A percentile compares a stretch with the other conserved stretches of the same genome.
phyloP scores from a whole-genome alignment of 2,329 filamentous ascomycete genomes.

The Fusarium mangiferae region DNA sequence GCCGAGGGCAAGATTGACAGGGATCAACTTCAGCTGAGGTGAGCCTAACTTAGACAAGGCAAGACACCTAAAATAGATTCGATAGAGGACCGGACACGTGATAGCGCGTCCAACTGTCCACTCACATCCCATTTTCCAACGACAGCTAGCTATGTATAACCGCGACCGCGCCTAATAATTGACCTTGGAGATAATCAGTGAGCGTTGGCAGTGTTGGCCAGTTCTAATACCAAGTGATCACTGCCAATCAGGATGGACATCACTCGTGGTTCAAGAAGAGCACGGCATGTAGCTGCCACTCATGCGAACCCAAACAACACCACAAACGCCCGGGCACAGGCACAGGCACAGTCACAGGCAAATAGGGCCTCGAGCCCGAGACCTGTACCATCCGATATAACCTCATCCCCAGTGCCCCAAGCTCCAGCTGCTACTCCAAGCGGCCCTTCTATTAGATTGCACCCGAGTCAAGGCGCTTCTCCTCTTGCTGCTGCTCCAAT shows the following conservation, averaged over 20 bases:
- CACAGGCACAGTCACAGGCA: neutral
- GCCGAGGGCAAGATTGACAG: neutral
- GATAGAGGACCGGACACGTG: constrained; percentile 25
- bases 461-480: constrained; percentile 25
- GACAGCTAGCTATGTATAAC: neutral
- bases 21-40: neutral
- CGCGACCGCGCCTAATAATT: constrained; percentile 32
- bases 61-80: neutral
- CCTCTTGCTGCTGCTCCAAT: constrained; percentile 27
- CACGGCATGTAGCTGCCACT: constrained; percentile 34
- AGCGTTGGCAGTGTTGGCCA: neutral
- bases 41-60: neutral
- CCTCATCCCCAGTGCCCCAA: constrained; percentile 27
- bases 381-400: constrained; percentile 12
- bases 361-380: constrained; percentile 26
- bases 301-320: constrained; percentile 11
- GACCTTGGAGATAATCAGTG: neutral
- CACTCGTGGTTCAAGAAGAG: constrained; percentile 35
- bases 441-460: constrained; percentile 21
- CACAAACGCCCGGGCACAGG: constrained; percentile 8
- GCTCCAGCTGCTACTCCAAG: constrained; percentile 23
- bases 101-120: constrained; percentile 22
- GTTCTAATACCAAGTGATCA: neutral
- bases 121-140: constrained; percentile 15
- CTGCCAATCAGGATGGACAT: constrained; percentile 25